Evolutionary conservation across 345 rosid genomes (phyloP), one percentile per base, ranked within the genome.

Genomic region (Salix udensis): DNA sequence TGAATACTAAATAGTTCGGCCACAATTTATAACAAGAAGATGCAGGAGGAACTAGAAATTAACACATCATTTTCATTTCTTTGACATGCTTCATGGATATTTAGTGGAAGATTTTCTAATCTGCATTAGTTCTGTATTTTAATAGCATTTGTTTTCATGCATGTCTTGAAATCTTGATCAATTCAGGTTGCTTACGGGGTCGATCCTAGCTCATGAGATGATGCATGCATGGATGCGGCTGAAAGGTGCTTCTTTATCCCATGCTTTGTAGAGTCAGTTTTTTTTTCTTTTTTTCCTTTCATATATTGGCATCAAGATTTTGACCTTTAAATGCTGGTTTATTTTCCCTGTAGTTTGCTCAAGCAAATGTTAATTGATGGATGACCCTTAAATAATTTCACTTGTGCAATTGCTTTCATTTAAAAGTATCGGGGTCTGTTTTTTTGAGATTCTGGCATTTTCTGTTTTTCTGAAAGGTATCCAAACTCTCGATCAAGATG

Each of bases 211-310:
- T 76, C 99, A 96, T 48, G 98, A 96, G 80, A 92, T 96, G 98
- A 96, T 96, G 99, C 99, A 96, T 71, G 99, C 97, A 24, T 96
- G 98, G 98, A 88, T 96, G 87, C 91, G 98, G 58, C 97, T 96
- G 28, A 87, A 84, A 86, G 99, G 99, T 96, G 65, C 15, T 50
- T 60, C 16, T 77, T 30, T 10, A 31, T 48, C 48, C 67, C 9
- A 3, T 4, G 42, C 65, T 10, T 4, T 46, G 6, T 14, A 75
- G 1, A 19, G 31, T 11, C 53, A 23, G n/a, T 18, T 61, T 62
- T 11, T 23, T 61, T 39, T 40, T 23, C 6, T 61, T 39, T 40
- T 48, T 13, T 58, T n/a, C n/a, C 58, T 58, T 58, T 23, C 28
- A 58, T 58, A 16, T 6, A 39, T 2, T 73, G 37, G 58, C 12